Base-by-base conservation (phyloP, 148 eudicot species). In the Simmondsia chinensis region DNA sequence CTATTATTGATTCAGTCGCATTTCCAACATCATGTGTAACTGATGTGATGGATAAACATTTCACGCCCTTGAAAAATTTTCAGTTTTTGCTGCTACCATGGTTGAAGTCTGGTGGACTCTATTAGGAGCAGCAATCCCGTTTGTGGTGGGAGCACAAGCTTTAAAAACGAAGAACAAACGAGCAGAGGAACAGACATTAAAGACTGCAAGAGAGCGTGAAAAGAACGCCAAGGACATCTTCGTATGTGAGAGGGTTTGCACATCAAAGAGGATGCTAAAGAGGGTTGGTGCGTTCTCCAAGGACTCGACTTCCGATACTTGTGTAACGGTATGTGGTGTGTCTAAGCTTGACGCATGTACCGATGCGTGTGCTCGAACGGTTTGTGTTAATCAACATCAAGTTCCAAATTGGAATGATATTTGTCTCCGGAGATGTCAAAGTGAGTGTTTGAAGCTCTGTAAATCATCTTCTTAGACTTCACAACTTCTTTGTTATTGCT, bases 261-360 rank as follows among this genome's bases (percentile, higher is more conserved):
- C 78, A 0, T 73, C 78, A 0, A 73, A 73, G 43, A 59, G 78
- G 16, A 68, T 73, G 74, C 51, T 73, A 23, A 73, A 73, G 52
- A 73, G 68, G 48, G 74, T 73, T 3, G 78, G 78, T 2, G 52
- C 60, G 1, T 73, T 68, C 42, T 68, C 78, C 13, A 73, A 67
- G 39, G 78, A 73, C 24, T 70, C 70, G 6, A 63, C 34, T 16
- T 64, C 63, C 3, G 63, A 73, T 25, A 73, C 70, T 4, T 73
- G 78, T 52, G 69, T 73, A 4, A 73, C 78, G 1, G 70, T 73
- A 4, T 68, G 74, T 32, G 78, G 78, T 1, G 78, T 68, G 28
- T 73, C 74, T 17, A 74, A 68, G 40, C 66, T 73, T 2, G 78
- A 73, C 56, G 78, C 73, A 34, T 73, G 78, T 39, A 43, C 78